A percentile compares a stretch with the other conserved stretches of the same genome.
These are phyloP conservation scores for Fusarium decemcellulare DNA, from an alignment of 2,329 filamentous ascomycete genomes.

Conservation along the genomic window DNA sequence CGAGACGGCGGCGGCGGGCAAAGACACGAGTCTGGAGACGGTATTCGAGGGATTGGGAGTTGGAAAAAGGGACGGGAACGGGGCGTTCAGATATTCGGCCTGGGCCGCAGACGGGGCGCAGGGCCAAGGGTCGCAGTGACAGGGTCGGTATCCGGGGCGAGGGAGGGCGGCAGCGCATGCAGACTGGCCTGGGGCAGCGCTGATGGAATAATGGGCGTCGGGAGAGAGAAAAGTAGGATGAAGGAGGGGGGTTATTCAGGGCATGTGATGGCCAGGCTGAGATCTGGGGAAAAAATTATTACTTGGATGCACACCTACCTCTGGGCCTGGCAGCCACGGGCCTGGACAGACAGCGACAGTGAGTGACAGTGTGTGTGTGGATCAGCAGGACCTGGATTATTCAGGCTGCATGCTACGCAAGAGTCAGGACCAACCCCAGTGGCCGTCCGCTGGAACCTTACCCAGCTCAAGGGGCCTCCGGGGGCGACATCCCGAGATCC, in stretches of 20 bases:
- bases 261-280: conserved; percentile 52
- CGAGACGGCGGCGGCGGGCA: conserved; percentile 19
- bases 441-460: not conserved
- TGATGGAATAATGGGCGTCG: conserved; percentile 25
- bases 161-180: conserved; percentile 47
- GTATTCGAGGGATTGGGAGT: conserved; percentile 16
- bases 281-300: conserved; percentile 46
- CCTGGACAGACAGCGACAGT: conserved; percentile 13
- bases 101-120: conserved; percentile 30
- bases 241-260: conserved; percentile 45
- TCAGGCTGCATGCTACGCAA: conserved; percentile 30
- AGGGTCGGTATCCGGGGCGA: conserved; percentile 32
- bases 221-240: conserved; percentile 22
- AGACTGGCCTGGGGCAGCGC: conserved; percentile 30
- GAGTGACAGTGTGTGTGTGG: conserved; percentile 32
- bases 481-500: not conserved
- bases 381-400: conserved; percentile 47
- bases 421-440: conserved; percentile 1
- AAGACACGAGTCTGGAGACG: conserved; percentile 17
- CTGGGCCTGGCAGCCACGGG: conserved; percentile 18
- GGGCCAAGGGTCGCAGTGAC: conserved; percentile 42
- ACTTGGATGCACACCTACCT: conserved; percentile 37
- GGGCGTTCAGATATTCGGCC: conserved; percentile 18
- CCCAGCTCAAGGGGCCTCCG: not conserved
- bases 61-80: conserved; percentile 27